Base-by-base conservation (phyloP, 2,329 filamentous ascomycete genomes). In the Alternaria longipes region DNA sequence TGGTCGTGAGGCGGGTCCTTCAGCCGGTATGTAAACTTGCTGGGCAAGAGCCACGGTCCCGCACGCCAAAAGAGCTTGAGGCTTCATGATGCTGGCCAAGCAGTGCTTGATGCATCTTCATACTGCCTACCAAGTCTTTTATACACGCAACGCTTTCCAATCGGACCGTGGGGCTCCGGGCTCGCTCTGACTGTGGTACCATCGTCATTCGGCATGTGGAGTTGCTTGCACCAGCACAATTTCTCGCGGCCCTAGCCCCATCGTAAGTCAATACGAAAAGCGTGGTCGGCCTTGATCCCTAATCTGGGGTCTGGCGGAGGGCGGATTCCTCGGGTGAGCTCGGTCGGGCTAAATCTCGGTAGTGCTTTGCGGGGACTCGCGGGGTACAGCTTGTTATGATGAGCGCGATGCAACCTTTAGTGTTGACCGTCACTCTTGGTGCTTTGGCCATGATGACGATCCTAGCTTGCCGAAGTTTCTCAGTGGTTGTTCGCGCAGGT, bases 11-110 rank as follows among this genome's bases (percentile, higher is more conserved):
- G 66, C 69, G 2, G 74, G 70, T 7, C 78, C 75, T 40, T 74
- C 60, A 8, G 66, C 62, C 14, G 73, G 69, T 5, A 78, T 58
- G 41, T 79, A 80, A 9, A 80, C 72, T 56, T 80, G 78, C 51
- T 80, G 78, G n/a, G 71, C 71, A 56, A 45, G 45, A 38, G 57
- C 65, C 16, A 68, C 41, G 7, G 64, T 54, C 16, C 58, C 49
- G 22, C 40, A 45, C 5, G 44, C 58, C 9, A 71, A 40, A 32
- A 68, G 11, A 41, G 30, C 40, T n/a, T 61, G 51, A 51, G 46
- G 45, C 55, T 64, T 69, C 69, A 72, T 72, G 18, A 3, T 58
- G 44, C 22, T 34, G 18, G 36, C 14, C 36, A 11, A 42, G 14
- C 16, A 18, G 14, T 22, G 24, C 28, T 42, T 47, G 41, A n/a